These are phyloP conservation scores for Glutinoglossum americanum DNA, from an alignment of 495 filamentous ascomycete genomes.

Conservation along the genomic window DNA sequence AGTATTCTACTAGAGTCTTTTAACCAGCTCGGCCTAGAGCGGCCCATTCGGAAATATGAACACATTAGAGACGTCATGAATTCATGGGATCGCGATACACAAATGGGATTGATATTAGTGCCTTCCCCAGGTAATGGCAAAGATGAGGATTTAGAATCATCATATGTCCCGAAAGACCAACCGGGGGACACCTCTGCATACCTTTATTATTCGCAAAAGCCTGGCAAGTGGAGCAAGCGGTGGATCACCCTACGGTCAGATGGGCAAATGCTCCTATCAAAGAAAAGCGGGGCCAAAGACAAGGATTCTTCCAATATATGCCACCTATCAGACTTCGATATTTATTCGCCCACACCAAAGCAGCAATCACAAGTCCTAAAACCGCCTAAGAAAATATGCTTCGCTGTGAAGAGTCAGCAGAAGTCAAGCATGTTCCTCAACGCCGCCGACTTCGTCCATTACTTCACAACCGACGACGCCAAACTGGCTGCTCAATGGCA, in stretches of 20 bases:
- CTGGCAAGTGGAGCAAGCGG: slow-evolving; percentile 72
- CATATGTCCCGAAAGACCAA: slow-evolving; percentile 30
- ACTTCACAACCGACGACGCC: slow-evolving; percentile 62
- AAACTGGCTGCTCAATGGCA: slow-evolving; percentile 44
- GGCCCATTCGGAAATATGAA: slow-evolving; percentile 72
- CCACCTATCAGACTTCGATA: slow-evolving; percentile 83
- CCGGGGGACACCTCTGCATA: slow-evolving; percentile 41
- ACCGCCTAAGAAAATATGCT: slow-evolving; percentile 61
- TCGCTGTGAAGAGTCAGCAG: slow-evolving; percentile 82
- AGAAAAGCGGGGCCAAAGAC: slow-evolving; percentile 35
- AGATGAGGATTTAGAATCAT: slow-evolving; percentile 23
- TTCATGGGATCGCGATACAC: slow-evolving; percentile 64
- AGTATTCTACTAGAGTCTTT: slow-evolving; percentile 60
- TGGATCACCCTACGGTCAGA: slow-evolving; percentile 50
- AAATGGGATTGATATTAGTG: slow-evolving; percentile 45
- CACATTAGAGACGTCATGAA: slow-evolving; percentile 73
- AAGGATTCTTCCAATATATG: slow-evolving; percentile 52
- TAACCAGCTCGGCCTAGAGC: slow-evolving; percentile 52
- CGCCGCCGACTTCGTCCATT: slow-evolving; percentile 73
- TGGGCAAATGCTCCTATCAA: slow-evolving; percentile 56
- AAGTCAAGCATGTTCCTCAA: slow-evolving; percentile 68
- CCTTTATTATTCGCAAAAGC: slow-evolving; percentile 60
- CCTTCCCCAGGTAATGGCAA: slow-evolving; percentile 24
- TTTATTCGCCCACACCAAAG: slow-evolving; percentile 51
- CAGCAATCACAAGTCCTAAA: slow-evolving; percentile 40